Conservation (phyloP, 768 basidiomycete genomes). For the Mycena kentingensis region DNA sequence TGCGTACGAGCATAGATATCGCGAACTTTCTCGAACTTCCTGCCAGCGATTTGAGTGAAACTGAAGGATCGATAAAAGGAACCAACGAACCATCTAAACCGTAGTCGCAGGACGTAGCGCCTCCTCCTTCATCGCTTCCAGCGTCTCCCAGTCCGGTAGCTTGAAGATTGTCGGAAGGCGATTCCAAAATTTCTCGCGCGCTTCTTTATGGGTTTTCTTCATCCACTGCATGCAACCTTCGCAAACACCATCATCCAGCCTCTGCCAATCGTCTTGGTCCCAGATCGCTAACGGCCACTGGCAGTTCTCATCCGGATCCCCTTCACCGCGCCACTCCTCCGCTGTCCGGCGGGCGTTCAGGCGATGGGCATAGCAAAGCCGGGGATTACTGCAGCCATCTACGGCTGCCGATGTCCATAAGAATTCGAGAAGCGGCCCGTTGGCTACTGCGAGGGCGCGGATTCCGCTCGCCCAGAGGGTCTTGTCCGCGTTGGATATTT, state of each 20-base stretch:
- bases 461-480: not conserved
- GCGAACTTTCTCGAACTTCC: no score
- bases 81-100: no score
- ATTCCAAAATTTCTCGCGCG: not conserved
- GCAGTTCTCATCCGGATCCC: no score
- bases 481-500: not conserved
- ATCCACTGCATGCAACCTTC: not conserved
- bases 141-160: not conserved
- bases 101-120: no score
- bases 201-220: not conserved
- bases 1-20: no score
- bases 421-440: not conserved
- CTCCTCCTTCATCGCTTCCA: not conserved
- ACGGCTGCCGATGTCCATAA: not conserved
- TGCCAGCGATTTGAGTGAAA: no score
- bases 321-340: no score
- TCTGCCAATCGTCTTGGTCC: not conserved
- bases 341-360: no score
- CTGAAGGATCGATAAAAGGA: no score
- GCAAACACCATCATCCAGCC: not conserved
- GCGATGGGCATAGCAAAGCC: no score
- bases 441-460: not conserved
- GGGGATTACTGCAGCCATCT: no score
- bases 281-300: not conserved
- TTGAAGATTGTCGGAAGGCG: conserved; percentile 1